Evolutionary conservation across 352 stramenopile species (phyloP), one percentile per base, ranked within the genome.

Genomic region (Aphanomyces astaci): DNA sequence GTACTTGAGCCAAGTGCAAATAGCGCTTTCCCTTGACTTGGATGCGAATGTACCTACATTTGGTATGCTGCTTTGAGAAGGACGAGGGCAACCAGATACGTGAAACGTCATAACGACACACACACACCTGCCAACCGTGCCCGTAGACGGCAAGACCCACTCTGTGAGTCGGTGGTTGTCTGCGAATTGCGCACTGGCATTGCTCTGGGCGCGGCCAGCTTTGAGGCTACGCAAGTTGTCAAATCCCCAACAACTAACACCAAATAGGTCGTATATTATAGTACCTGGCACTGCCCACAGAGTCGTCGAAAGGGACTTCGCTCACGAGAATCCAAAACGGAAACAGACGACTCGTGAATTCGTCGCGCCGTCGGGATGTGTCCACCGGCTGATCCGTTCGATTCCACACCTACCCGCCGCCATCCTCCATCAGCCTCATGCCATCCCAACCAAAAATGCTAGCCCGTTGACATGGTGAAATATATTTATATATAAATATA

Each of bases 241-340:
- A 19, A 71, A 24, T 10, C 19, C 32, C 25, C 19, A 28, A 13
- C 31, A 19, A 48, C 15, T 9, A 4, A 7, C 64, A 10, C 51
- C 9, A 46, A 46, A 46, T 9, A 17, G 17, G 39, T 17, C 17
- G 9, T 46, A 17, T 46, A 17, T 13, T 1, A 4, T 10, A 52
- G 57, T 60, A 89, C 74, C 84, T 86, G 73, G 91, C 83, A 36
- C 89, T 87, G 53, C 88, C 88, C 27, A 89, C 70, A 32, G 87
- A 64, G 32, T 92, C 77, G 36, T 83, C 78, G 73, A 98, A 98
- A 10, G 89, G 80, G 39, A 88, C 82, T 62, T 95, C 82, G 30
- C 90, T 96, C 17, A 97, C 82, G 67, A 98, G 87, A 67, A 98
- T 84, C 90, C 91, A 98, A 68, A 84, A 96, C 11, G 94, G 94